Evolutionary conservation across 441 rosid genomes (phyloP), one percentile per base, ranked within the genome.

Genomic region (Geranium incanum): DNA sequence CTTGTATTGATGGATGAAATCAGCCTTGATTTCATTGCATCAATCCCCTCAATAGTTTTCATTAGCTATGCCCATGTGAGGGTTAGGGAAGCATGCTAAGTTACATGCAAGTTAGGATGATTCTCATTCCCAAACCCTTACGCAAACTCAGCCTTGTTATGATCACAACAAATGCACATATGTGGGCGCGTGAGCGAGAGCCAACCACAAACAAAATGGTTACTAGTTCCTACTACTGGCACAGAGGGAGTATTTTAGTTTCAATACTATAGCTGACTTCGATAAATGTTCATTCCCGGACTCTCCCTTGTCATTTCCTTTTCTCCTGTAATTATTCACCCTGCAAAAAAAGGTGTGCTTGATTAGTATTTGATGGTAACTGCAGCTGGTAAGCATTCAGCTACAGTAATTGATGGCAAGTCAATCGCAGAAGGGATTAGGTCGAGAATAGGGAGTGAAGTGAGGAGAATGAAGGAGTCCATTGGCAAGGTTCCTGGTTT

Each of bases 401-500:
- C 92, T 67, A 70, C 79, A 36, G 75, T 86, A 36, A 87, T 91
- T 59, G 88, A 93, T 81, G 98, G 97, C 8, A 93, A 86, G 81
- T 77, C 80, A 71, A 87, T 94, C 0, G 92, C 97, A 0, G 95
- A 94, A 63, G 86, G 84, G 72, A 89, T 91, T 74, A 87, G 86
- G 78, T 82, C 83, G 9, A 77, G 81, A 72, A 82, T 94, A 79
- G 84, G 73, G 41, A 52, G 33, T 72, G 90, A 90, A 74, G 93
- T 91, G 19, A 66, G 80, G 72, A 85, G 90, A 79, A 91, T 91
- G 98, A 86, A 86, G 80, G 84, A 81, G 6, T 80, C 70, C 52
- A 82, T 90, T 15, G 86, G 92, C 33, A 84, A 81, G 79, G 87
- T 88, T 71, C 98, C 97, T 62, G 96, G 98, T 66, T 86, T 94